These are phyloP conservation scores for Leucoagaricus sp. DNA, from an alignment of 1,284 basidiomycete genomes.

Conservation along the genomic window DNA sequence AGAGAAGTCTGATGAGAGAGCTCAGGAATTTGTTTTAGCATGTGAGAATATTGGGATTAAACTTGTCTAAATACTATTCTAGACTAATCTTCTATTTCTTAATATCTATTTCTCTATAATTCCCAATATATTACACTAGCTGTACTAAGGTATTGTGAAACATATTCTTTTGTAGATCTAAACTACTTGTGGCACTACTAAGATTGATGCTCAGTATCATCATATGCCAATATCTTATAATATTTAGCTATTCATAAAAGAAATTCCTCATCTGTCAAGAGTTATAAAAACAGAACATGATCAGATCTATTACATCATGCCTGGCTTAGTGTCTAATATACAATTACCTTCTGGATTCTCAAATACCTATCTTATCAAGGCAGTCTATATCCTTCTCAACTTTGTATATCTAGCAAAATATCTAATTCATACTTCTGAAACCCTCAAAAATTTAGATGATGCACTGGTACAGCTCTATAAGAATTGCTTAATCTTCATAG, in stretches of 20 bases:
- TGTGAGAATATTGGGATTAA: conserved; percentile 20
- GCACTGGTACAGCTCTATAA: conserved; percentile 24
- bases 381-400: conserved; percentile 28
- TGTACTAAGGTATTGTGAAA: conserved; percentile 37
- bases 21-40: conserved; percentile 18
- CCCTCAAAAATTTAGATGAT: neutral
- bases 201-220: conserved; percentile 36
- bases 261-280: conserved; percentile 34
- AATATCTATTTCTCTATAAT: conserved; percentile 37
- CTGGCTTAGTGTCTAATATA: conserved; percentile 22
- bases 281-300: conserved; percentile 34
- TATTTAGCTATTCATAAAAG: conserved; percentile 38
- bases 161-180: conserved; percentile 35
- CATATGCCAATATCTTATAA: conserved; percentile 37
- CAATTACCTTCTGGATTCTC: neutral
- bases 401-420: conserved; percentile 37
- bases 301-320: conserved; percentile 33
- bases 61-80: conserved; percentile 34
- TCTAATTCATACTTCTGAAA: conserved; percentile 26
- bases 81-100: conserved; percentile 32
- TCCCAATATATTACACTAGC: conserved; percentile 41
- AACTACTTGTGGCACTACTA: conserved; percentile 22
- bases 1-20: conserved; percentile 16
- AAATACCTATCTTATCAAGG: neutral
- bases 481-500: conserved; percentile 32